phyloP scores from a whole-genome alignment of 441 rosid genomes.

The Syzygium syzygioides region DNA sequence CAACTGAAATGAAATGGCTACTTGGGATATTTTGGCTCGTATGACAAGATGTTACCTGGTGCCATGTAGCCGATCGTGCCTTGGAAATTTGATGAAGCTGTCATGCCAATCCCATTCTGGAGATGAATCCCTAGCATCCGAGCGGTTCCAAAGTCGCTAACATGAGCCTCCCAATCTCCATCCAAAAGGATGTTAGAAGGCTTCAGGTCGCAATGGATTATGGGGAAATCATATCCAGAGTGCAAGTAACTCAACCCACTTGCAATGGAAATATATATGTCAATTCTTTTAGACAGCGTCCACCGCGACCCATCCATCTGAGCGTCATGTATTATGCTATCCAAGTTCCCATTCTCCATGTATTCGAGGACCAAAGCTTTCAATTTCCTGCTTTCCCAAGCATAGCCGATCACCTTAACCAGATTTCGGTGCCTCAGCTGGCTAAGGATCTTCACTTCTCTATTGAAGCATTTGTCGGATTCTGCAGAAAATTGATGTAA shows the following conservation, averaged over 20 bases:
- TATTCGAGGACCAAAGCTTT: constrained; percentile 71
- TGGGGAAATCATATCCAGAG: constrained; percentile 59
- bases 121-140: constrained; percentile 57
- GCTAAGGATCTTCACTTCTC: constrained; percentile 66
- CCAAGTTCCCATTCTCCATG: constrained; percentile 78
- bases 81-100: constrained; percentile 52
- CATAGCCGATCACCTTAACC: constrained; percentile 69
- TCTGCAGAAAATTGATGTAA: constrained; percentile 56
- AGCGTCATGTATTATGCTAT: constrained; percentile 41
- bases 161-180: constrained; percentile 53
- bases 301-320: constrained; percentile 28
- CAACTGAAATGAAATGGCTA: background rate
- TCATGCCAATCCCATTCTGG: constrained; percentile 37
- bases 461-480: constrained; percentile 65
- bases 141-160: constrained; percentile 89
- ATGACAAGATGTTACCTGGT: constrained; percentile 46
- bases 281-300: constrained; percentile 38
- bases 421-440: constrained; percentile 68
- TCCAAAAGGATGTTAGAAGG: constrained; percentile 80
- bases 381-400: constrained; percentile 79
- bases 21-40: background rate
- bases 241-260: constrained; percentile 72
- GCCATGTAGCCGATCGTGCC: constrained; percentile 95
- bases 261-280: constrained; percentile 50
- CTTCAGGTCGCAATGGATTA: constrained; percentile 83